Evolutionary conservation across 148 eudicot genomes (phyloP), one percentile per base, ranked within the genome.

Genomic region (Camellia japonica): DNA sequence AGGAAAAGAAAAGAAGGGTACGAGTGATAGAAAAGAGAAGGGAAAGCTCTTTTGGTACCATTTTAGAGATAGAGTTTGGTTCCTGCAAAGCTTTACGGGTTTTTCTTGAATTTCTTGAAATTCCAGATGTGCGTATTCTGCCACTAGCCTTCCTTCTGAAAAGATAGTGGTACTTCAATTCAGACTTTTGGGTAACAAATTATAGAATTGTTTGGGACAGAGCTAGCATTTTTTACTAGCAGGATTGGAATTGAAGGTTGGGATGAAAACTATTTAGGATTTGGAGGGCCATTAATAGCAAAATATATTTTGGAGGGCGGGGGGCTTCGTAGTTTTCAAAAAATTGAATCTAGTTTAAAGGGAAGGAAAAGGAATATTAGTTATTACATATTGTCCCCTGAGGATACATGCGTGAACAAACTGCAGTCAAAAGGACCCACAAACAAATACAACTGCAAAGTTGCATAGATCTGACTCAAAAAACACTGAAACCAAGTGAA

Each of bases 71-170:
- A 85, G 87, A 88, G 73, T 84, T 86, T 54, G 84, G 79, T 61
- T 89, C 98, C 62, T 82, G 90, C 78, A 83, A 81, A 68, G 82
- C 83, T 83, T 84, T 93, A 6, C 77, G 85, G 19, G 60, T 52
- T 82, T 84, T 85, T 80, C 90, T 89, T 70, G 81, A 82, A 80
- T 89, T 80, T 77, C 86, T 83, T 20, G 93, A 88, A 71, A 86
- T 52, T 78, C 88, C 86, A 43, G 90, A 80, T 69, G 89, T 90
- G 78, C 77, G 87, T 23, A 73, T 55, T 80, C 74, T 83, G 79
- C 30, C 74, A 61, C 80, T 82, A 0, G 77, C 83, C 80, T 71
- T 90, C 54, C 79, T 90, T 85, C 96, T 93, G 88, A 71, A 84
- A 86, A 82, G 19, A 38, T 30, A 10, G 3, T 10, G 18, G 47